Evolutionary conservation across 2,329 filamentous ascomycete genomes (phyloP).

Genomic region (Trichophyton equinum): DNA sequence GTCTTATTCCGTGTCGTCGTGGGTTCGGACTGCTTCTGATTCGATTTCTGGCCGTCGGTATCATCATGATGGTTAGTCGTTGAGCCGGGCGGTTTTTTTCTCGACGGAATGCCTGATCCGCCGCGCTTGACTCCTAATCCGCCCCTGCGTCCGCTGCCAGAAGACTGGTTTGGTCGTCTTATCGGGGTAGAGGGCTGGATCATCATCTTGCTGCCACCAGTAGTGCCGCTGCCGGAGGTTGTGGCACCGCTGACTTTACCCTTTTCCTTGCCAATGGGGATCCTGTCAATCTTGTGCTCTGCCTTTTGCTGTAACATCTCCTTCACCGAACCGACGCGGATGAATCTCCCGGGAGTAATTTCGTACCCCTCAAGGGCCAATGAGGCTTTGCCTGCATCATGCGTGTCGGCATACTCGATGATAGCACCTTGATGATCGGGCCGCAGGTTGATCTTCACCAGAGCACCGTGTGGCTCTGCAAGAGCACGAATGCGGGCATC

Average conservation of each 20-base stretch:
- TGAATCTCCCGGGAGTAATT: constrained; percentile 31
- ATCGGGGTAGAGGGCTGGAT: constrained; percentile 27
- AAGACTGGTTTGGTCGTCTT: constrained; percentile 35
- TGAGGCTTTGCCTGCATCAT: constrained; percentile 52
- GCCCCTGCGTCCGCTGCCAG: constrained; percentile 35
- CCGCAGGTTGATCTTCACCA: constrained; percentile 66
- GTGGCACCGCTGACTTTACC: constrained; percentile 17
- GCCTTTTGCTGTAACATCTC: constrained; percentile 37
- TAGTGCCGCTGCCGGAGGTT: not conserved
- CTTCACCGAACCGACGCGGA: constrained; percentile 39
- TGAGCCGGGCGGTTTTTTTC: not conserved
- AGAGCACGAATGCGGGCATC: constrained; percentile 66
- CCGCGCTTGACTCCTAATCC: constrained; percentile 37
- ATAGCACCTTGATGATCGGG: constrained; percentile 76
- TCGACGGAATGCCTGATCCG: not conserved
- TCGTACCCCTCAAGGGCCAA: constrained; percentile 37
- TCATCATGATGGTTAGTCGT: not conserved
- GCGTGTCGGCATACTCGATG: constrained; percentile 62
- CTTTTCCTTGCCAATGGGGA: constrained; percentile 30
- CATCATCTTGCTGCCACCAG: constrained; percentile 11
- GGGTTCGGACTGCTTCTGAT: constrained; percentile 12
- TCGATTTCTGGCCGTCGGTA: constrained; percentile 8
- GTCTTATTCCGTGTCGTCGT: constrained; percentile 17
- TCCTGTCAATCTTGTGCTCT: constrained; percentile 30
- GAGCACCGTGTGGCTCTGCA: constrained; percentile 55